Conservation (phyloP, 768 basidiomycete genomes). For the Gyrodon lividus region DNA sequence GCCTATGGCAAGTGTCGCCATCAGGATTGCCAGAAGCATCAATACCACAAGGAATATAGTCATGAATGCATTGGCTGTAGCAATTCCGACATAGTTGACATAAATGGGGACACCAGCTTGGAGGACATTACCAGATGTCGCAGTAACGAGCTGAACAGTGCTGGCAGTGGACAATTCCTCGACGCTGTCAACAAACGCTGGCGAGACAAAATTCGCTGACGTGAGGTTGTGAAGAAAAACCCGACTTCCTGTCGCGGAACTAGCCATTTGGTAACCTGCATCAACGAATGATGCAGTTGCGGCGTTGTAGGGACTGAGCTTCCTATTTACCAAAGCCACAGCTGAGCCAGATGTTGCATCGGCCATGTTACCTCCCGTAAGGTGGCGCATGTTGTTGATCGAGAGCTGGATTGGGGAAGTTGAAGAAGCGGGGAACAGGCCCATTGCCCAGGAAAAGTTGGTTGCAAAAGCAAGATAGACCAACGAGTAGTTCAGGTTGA, state of each 20-base stretch:
- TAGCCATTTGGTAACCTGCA: not conserved
- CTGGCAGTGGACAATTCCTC: slow-evolving; percentile 26
- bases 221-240: slow-evolving; percentile 11
- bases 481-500: slow-evolving; percentile 85
- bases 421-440: slow-evolving; percentile 57
- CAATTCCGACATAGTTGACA: slow-evolving; percentile 72
- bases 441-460: slow-evolving; percentile 90
- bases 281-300: not conserved
- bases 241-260: slow-evolving; percentile 9
- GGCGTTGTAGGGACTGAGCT: slow-evolving; percentile 75
- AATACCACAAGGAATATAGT: slow-evolving; percentile 78
- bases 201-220: slow-evolving; percentile 2
- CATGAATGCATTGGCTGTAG: slow-evolving; percentile 87
- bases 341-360: slow-evolving; percentile 59
- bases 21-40: slow-evolving; percentile 60
- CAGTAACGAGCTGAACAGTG: slow-evolving; percentile 65
- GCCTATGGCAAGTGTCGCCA: slow-evolving; percentile 50
- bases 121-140: slow-evolving; percentile 61
- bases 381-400: slow-evolving; percentile 79
- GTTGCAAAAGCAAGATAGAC: slow-evolving; percentile 77
- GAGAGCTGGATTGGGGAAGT: slow-evolving; percentile 65
- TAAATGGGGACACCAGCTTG: slow-evolving; percentile 83
- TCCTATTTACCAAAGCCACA: slow-evolving; percentile 76
- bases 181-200: slow-evolving; percentile 14
- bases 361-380: slow-evolving; percentile 75